These are phyloP conservation scores for Oryza coarctata DNA, from an alignment of 176 grass and related monocot species.

Conservation along the genomic window DNA sequence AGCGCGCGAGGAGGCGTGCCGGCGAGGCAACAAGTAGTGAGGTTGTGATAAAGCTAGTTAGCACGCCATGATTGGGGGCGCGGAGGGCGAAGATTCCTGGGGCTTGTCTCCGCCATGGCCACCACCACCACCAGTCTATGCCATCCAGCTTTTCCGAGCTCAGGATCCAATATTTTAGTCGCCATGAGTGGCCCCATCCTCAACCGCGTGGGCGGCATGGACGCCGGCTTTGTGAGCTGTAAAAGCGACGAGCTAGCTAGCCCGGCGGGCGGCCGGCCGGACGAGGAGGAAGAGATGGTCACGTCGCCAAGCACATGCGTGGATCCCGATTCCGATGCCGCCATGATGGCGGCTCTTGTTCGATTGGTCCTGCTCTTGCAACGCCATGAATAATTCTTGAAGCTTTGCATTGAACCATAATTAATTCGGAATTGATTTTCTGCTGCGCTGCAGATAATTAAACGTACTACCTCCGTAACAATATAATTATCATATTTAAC, in stretches of 20 bases:
- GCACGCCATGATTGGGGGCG: slow-evolving; percentile 31
- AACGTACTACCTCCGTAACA: too few species aligned
- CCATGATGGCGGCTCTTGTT: slow-evolving; percentile 44
- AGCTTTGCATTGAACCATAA: not conserved
- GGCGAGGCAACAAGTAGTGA: slow-evolving; percentile 28
- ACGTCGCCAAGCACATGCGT: slow-evolving; percentile 39
- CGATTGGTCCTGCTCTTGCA: not conserved
- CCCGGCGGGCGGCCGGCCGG: not conserved
- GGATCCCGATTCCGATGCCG: slow-evolving; percentile 21
- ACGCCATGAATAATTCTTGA: not conserved
- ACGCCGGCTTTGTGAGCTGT: slow-evolving; percentile 37
- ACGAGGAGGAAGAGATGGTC: slow-evolving; percentile 27
- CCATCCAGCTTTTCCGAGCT: slow-evolving; percentile 33
- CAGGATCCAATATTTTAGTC: slow-evolving; percentile 35
- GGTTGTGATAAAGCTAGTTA: slow-evolving; percentile 81
- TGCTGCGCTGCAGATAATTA: too few species aligned
- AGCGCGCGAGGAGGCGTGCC: not conserved
- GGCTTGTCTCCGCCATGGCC: slow-evolving; percentile 34
- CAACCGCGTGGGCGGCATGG: not conserved
- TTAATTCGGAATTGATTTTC: too few species aligned
- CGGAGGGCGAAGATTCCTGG: slow-evolving; percentile 30
- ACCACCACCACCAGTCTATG: slow-evolving; percentile 29
- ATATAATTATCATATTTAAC: too few species aligned
- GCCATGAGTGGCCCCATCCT: not conserved
- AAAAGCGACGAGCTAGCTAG: slow-evolving; percentile 9